phyloP scores from a whole-genome alignment of 2,329 filamentous ascomycete species.

The Botrytis fabae region DNA sequence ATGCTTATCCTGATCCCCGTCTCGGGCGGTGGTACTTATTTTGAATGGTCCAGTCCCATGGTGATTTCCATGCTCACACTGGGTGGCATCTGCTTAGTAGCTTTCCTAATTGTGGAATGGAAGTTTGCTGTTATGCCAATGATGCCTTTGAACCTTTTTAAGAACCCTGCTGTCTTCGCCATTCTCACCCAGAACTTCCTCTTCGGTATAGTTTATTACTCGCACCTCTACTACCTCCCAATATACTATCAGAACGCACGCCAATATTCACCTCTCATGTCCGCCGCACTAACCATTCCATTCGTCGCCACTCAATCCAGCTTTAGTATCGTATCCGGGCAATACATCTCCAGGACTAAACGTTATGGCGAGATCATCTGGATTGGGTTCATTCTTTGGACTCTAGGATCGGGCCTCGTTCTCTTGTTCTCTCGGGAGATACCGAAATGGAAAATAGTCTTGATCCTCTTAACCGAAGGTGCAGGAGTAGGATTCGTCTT shows the following conservation, averaged over 20 bases:
- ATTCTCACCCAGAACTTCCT: conserved; percentile 61
- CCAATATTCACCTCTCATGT: conserved; percentile 42
- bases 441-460: conserved; percentile 49
- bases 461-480: conserved; percentile 53
- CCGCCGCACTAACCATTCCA: conserved; percentile 53
- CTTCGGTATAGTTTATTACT: conserved; percentile 60
- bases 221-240: conserved; percentile 59
- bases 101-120: conserved; percentile 57
- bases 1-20: conserved; percentile 64
- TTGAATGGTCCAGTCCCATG: conserved; percentile 56
- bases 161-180: conserved; percentile 51
- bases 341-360: conserved; percentile 57
- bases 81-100: conserved; percentile 47
- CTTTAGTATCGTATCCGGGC: conserved; percentile 51
- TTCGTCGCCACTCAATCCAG: conserved; percentile 51
- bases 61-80: conserved; percentile 59
- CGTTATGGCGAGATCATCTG: conserved; percentile 62
- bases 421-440: conserved; percentile 51
- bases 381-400: conserved; percentile 41
- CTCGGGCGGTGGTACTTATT: conserved; percentile 60
- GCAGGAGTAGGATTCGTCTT: conserved; percentile 54
- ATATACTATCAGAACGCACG: conserved; percentile 61
- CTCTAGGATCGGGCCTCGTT: conserved; percentile 54
- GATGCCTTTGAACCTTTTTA: conserved; percentile 58
- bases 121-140: conserved; percentile 57